These are phyloP conservation scores for Hibiscus mutabilis DNA, from an alignment of 345 rosid genomes.

Conservation along the genomic window DNA sequence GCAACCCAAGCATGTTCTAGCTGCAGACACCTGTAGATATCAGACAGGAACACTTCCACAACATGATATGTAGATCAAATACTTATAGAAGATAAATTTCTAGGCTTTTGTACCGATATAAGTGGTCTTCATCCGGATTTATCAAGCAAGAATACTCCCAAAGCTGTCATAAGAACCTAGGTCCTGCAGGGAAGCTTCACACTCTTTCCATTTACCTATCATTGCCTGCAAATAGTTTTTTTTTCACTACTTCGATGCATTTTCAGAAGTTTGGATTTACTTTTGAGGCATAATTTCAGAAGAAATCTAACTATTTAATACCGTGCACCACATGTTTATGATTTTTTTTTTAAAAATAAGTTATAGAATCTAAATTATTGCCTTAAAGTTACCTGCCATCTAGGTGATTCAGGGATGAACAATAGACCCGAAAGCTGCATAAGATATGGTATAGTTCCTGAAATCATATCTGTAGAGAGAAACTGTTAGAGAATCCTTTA, in stretches of 20 bases:
- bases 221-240: too few relatives aligned
- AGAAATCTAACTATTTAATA: too few relatives aligned
- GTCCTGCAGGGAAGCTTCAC: too few relatives aligned
- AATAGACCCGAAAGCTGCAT: slow-evolving; percentile 30
- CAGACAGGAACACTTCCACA: neutral
- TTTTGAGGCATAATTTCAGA: too few relatives aligned
- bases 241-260: too few relatives aligned
- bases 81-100: neutral
- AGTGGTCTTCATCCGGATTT: slow-evolving; percentile 71
- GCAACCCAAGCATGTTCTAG: slow-evolving; percentile 77
- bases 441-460: slow-evolving; percentile 35
- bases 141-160: slow-evolving; percentile 66
- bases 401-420: slow-evolving; percentile 49
- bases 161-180: slow-evolving; percentile 64
- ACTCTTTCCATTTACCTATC: too few relatives aligned
- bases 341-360: too few relatives aligned
- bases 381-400: too few relatives aligned
- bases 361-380: too few relatives aligned
- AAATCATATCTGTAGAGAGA: neutral
- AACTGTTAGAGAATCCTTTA: slow-evolving; percentile 2
- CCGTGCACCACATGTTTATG: too few relatives aligned
- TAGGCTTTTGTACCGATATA: slow-evolving; percentile 42
- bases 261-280: too few relatives aligned
- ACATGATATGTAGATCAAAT: too few relatives aligned
- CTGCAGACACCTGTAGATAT: slow-evolving; percentile 63